Evolutionary conservation across 352 stramenopile species (phyloP).

Genomic region (Phytophthora citrophthora): DNA sequence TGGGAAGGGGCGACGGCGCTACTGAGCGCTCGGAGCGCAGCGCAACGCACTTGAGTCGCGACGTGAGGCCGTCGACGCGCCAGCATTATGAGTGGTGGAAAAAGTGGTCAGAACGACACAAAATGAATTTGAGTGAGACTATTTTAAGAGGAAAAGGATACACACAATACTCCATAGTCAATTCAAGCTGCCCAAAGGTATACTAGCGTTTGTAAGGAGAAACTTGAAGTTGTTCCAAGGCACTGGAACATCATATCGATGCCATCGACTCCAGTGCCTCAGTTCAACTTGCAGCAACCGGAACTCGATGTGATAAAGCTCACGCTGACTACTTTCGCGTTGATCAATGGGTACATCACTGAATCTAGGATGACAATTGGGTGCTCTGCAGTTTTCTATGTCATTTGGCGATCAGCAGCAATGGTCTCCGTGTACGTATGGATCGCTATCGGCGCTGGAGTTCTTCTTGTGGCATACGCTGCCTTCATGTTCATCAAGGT

Average conservation of each 20-base stretch:
- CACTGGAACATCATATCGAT: too few relatives aligned
- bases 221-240: conserved; percentile 7
- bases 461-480: conserved; percentile 19
- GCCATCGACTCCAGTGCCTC: too few relatives aligned
- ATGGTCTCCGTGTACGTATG: conserved; percentile 33
- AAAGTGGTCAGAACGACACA: conserved; percentile 14
- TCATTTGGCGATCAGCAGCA: conserved; percentile 15
- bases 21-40: conserved; percentile 23
- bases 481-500: conserved; percentile 30
- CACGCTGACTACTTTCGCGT: conserved; percentile 1
- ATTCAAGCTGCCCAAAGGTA: background rate
- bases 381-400: background rate
- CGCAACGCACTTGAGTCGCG: conserved; percentile 9
- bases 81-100: conserved; percentile 38
- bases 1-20: conserved; percentile 12
- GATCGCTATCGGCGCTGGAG: conserved; percentile 4
- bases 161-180: background rate
- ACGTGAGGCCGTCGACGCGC: conserved; percentile 16
- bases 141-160: background rate
- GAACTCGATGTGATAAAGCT: background rate
- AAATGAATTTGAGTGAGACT: background rate
- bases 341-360: conserved; percentile 15
- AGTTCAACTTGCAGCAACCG: background rate
- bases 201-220: conserved; percentile 3
- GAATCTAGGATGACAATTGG: background rate